phyloP scores from a whole-genome alignment of 441 rosid species.

The Corymbia citriodora region DNA sequence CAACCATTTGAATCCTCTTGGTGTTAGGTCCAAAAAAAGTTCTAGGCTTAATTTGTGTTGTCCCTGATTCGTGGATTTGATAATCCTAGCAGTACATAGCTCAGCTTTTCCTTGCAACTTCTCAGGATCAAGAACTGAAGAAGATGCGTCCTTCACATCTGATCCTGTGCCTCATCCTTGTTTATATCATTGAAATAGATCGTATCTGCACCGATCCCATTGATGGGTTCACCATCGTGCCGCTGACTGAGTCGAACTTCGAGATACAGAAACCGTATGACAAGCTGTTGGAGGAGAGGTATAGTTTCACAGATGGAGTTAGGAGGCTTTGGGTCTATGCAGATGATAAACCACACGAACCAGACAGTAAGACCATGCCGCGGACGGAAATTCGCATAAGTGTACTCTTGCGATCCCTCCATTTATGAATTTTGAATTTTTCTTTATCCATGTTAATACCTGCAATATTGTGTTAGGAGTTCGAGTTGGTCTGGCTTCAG shows the following conservation, averaged over 20 bases:
- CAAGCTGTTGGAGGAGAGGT: background rate
- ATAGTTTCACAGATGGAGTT: background rate
- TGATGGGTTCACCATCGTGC: background rate
- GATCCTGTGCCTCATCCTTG: background rate
- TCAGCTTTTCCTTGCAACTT: background rate
- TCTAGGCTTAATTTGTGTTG: background rate
- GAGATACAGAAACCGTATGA: background rate
- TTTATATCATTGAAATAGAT: background rate
- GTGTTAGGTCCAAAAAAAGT: background rate
- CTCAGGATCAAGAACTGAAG: background rate
- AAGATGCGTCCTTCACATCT: background rate
- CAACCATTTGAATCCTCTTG: background rate
- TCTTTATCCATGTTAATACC: background rate
- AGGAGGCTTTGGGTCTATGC: constrained; percentile 3
- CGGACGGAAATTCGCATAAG: constrained; percentile 1
- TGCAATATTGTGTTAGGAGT: background rate
- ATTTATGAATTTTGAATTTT: background rate
- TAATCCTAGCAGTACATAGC: background rate
- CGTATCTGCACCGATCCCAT: background rate
- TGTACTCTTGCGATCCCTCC: background rate
- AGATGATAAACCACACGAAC: background rate
- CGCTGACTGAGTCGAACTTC: background rate
- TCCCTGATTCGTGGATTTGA: background rate
- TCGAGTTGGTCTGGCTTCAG: background rate
- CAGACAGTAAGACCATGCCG: constrained; percentile 2